Conservation (phyloP, 805 yeast genomes). For the Sporopachydermia lactativora region DNA sequence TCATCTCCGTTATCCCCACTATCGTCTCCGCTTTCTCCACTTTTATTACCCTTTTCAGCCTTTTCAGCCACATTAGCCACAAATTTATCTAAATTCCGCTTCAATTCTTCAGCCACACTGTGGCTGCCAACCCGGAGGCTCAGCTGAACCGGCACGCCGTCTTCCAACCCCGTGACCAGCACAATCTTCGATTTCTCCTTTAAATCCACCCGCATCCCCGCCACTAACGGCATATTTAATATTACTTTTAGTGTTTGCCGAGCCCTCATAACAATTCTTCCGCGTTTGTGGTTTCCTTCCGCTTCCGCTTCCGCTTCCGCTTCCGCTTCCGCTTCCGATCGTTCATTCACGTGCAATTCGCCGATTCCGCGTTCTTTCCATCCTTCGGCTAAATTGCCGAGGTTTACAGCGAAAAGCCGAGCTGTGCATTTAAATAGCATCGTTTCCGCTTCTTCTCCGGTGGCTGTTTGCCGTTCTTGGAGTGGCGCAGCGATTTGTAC, state of each 20-base stretch:
- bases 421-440: slow-evolving; percentile 57
- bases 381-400: slow-evolving; percentile 52
- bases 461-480: slow-evolving; percentile 37
- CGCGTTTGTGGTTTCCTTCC: slow-evolving; percentile 18
- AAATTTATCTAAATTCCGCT: slow-evolving; percentile 16
- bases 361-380: slow-evolving; percentile 98
- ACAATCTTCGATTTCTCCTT: slow-evolving; percentile 75
- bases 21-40: background rate
- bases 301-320: slow-evolving; percentile 12
- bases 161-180: slow-evolving; percentile 56
- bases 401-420: slow-evolving; percentile 62
- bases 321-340: slow-evolving; percentile 10
- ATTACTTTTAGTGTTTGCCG: slow-evolving; percentile 75
- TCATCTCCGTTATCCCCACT: background rate
- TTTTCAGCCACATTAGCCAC: background rate
- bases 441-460: slow-evolving; percentile 86
- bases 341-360: slow-evolving; percentile 58
- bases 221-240: slow-evolving; percentile 54
- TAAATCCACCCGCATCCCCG: slow-evolving; percentile 64
- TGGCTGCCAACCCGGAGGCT: slow-evolving; percentile 60
- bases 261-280: slow-evolving; percentile 82
- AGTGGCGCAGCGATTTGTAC: slow-evolving; percentile 18
- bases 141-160: slow-evolving; percentile 64
- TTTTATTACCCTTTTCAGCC: background rate
- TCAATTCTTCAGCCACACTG: slow-evolving; percentile 44